Evolutionary conservation across 108 stramenopile species (phyloP).

Genomic region (Cyclotella atomus): DNA sequence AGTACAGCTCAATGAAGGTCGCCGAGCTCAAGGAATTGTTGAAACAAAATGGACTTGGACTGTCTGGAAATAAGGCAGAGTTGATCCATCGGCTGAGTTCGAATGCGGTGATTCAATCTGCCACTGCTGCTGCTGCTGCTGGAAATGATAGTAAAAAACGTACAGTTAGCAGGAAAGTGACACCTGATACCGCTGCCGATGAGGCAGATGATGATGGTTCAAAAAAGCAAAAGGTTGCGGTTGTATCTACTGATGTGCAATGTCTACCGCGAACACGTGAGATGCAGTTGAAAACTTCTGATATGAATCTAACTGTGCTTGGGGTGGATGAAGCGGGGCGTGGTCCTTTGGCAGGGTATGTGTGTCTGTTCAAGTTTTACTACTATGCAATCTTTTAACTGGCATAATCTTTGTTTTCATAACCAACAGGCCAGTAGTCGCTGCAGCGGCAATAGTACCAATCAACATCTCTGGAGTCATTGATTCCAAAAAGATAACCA

Average conservation of each 20-base stretch:
- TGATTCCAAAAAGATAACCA: constrained; percentile 92
- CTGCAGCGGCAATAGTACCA: constrained; percentile 76
- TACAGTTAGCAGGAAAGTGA: not conserved
- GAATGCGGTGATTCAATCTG: not conserved
- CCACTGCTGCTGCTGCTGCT: not conserved
- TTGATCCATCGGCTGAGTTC: not conserved
- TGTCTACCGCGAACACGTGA: constrained; percentile 43
- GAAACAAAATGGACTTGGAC: constrained; percentile 22
- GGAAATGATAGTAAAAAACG: not conserved
- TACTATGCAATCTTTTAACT: not conserved
- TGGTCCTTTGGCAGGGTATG: constrained; percentile 94
- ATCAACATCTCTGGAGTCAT: constrained; percentile 74
- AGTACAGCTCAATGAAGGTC: constrained; percentile 25
- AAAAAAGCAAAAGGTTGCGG: not conserved
- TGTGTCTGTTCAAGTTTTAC: constrained; percentile 24
- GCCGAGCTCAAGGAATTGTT: constrained; percentile 15
- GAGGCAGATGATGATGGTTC: not conserved
- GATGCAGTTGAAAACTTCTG: constrained; percentile 21
- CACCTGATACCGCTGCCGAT: not conserved
- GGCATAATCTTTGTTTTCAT: not conserved
- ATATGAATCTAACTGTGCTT: constrained; percentile 49
- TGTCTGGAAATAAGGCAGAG: constrained; percentile 26
- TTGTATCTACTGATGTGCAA: not conserved
- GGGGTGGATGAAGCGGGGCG: constrained; percentile 98
- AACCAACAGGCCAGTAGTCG: constrained; percentile 65